Evolutionary conservation across 305 asterid genomes (phyloP).

Genomic region (Euphrasia arctica): DNA sequence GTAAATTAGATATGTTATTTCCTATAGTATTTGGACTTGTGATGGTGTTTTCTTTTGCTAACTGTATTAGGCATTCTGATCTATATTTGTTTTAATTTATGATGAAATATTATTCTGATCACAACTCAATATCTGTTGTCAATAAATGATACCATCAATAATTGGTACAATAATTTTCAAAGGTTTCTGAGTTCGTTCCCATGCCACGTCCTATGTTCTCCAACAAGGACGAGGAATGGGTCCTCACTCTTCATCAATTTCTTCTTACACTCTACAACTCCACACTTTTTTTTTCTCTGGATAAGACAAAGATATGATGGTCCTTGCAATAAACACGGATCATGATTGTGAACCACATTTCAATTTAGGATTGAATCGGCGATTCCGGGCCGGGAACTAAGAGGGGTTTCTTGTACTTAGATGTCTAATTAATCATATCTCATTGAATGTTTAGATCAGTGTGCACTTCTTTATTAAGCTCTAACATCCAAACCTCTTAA

Average conservation of each 20-base stretch:
- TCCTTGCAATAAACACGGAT: not conserved
- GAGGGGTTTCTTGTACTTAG: conserved; percentile 7
- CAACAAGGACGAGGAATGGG: no score
- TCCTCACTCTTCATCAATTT: no score
- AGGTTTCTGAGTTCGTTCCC: no score
- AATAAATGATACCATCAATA: no score
- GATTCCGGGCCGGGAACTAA: not conserved
- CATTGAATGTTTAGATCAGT: conserved; percentile 36
- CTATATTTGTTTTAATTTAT: no score
- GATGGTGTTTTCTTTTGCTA: not conserved
- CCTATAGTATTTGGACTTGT: not conserved
- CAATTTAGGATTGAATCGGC: not conserved
- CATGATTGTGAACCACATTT: not conserved
- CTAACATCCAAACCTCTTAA: not conserved
- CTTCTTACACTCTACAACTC: no score
- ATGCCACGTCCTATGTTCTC: no score
- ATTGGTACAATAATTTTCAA: no score
- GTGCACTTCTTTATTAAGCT: conserved; percentile 20
- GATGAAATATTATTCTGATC: no score
- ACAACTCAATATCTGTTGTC: no score
- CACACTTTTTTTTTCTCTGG: no score
- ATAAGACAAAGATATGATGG: not conserved
- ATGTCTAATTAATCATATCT: conserved; percentile 26
- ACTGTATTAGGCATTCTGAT: no score
- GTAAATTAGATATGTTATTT: conserved; percentile 19